A percentile compares a stretch with the other conserved stretches of the same genome.
phyloP scores from a whole-genome alignment of 2,329 filamentous ascomycete genomes.

The Neobulgaria alba region DNA sequence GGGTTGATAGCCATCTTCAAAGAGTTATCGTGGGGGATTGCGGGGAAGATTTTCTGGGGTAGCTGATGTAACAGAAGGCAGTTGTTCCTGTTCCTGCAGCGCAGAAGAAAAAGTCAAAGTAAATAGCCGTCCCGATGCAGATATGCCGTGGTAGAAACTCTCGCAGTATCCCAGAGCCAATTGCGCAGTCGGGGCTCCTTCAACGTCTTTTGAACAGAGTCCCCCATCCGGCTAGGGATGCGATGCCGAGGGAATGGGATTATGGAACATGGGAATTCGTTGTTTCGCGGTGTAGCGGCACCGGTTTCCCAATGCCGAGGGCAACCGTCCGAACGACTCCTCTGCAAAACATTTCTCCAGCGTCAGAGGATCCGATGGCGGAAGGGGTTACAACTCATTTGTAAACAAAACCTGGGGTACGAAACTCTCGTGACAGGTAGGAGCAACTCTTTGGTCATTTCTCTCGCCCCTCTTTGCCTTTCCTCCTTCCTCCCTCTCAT shows the following conservation, averaged over 20 bases:
- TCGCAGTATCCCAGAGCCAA: no score
- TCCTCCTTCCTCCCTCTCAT: slow-evolving; percentile 1
- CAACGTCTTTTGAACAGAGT: no score
- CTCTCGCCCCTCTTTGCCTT: slow-evolving; percentile 3
- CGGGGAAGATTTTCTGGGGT: slow-evolving; percentile 16
- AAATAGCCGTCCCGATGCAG: no score
- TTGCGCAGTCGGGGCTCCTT: no score
- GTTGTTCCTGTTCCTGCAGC: not conserved
- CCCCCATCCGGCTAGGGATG: not conserved
- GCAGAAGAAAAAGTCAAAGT: not conserved
- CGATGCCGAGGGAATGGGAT: not conserved
- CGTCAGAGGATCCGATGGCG: slow-evolving; percentile 10
- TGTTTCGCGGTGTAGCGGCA: not conserved
- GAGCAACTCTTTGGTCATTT: slow-evolving; percentile 3
- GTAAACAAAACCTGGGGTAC: no score
- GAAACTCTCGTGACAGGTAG: no score
- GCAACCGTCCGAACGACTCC: not conserved
- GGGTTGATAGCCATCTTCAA: slow-evolving; percentile 55
- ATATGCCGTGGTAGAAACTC: no score
- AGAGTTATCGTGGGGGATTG: slow-evolving; percentile 16
- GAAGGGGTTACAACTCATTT: slow-evolving; percentile 2
- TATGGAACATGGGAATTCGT: no score
- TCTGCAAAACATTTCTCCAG: not conserved
- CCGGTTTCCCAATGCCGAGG: not conserved
- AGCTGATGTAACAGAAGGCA: not conserved